Evolutionary conservation across 2,329 filamentous ascomycete genomes (phyloP).

Genomic region (Clonostachys chloroleuca): DNA sequence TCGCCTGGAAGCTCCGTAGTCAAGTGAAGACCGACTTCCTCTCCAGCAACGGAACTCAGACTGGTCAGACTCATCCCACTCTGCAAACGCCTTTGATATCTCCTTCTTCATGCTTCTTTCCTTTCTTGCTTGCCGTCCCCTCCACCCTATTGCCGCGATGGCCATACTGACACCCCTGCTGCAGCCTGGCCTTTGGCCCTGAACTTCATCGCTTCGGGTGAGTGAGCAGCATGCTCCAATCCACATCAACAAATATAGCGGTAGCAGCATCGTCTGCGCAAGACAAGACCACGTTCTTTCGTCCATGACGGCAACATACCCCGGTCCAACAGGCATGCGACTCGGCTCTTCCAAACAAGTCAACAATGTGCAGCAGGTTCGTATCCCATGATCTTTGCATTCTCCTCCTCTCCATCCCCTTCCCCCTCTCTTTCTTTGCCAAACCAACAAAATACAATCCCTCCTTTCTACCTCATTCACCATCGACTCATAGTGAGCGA

Average conservation of each 20-base stretch:
- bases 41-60: slow-evolving; percentile 75
- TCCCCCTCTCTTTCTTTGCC: slow-evolving; percentile 1
- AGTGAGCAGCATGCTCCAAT: slow-evolving; percentile 47
- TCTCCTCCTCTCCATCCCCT: slow-evolving; percentile 15
- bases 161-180: slow-evolving; percentile 3
- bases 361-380: slow-evolving; percentile 25
- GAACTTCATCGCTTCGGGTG: slow-evolving; percentile 90
- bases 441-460: too few species aligned
- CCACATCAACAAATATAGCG: background rate
- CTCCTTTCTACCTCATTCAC: too few species aligned
- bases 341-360: background rate
- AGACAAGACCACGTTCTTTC: too few species aligned
- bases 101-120: background rate
- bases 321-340: too few species aligned
- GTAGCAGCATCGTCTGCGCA: slow-evolving; percentile 5
- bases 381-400: slow-evolving; percentile 32
- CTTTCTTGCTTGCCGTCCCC: too few species aligned
- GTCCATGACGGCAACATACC: too few species aligned
- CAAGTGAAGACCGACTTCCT: slow-evolving; percentile 70
- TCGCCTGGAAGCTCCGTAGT: slow-evolving; percentile 53
- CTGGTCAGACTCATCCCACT: slow-evolving; percentile 52
- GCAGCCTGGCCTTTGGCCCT: slow-evolving; percentile 75
- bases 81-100: background rate
- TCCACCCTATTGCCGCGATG: too few species aligned
- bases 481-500: too few species aligned